These are phyloP conservation scores for Blastobotrys chiropterorum DNA, from an alignment of 805 yeast species.

Conservation along the genomic window DNA sequence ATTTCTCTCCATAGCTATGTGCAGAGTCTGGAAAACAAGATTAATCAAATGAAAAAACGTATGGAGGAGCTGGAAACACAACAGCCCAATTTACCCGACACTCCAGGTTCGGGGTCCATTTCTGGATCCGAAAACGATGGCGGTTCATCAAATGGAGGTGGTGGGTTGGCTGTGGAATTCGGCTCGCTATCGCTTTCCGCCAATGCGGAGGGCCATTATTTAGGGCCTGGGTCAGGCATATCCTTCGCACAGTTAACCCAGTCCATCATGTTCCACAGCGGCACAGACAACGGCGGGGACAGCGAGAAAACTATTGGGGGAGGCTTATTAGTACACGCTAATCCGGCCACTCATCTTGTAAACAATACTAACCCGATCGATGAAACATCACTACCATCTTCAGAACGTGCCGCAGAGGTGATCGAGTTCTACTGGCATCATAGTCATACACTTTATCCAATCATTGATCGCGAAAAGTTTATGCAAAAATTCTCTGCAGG, in stretches of 20 bases:
- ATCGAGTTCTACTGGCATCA: slow-evolving; percentile 19
- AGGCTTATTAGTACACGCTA: slow-evolving; percentile 9
- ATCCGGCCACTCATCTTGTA: neutral
- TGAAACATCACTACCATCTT: slow-evolving; percentile 6
- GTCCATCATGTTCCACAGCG: slow-evolving; percentile 14
- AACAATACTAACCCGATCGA: neutral
- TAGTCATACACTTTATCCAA: slow-evolving; percentile 19
- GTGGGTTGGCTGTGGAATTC: slow-evolving; percentile 9
- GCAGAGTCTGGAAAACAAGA: slow-evolving; percentile 7
- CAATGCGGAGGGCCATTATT: slow-evolving; percentile 19
- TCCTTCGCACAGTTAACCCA: slow-evolving; percentile 21
- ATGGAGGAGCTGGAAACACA: neutral
- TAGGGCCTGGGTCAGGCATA: slow-evolving; percentile 22
- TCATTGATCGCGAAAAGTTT: slow-evolving; percentile 11
- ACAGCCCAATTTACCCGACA: neutral
- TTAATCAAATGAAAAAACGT: neutral
- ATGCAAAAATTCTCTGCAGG: slow-evolving; percentile 8
- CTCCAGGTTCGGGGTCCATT: neutral
- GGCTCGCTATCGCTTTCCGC: slow-evolving; percentile 18
- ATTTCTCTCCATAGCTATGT: too few relatives aligned
- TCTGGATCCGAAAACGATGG: neutral
- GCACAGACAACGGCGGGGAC: slow-evolving; percentile 10
- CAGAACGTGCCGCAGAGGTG: slow-evolving; percentile 13
- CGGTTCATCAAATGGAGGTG: neutral
- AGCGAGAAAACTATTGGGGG: slow-evolving; percentile 10